phyloP scores from a whole-genome alignment of 1,284 basidiomycete genomes.

The Heliocybe sulcata region DNA sequence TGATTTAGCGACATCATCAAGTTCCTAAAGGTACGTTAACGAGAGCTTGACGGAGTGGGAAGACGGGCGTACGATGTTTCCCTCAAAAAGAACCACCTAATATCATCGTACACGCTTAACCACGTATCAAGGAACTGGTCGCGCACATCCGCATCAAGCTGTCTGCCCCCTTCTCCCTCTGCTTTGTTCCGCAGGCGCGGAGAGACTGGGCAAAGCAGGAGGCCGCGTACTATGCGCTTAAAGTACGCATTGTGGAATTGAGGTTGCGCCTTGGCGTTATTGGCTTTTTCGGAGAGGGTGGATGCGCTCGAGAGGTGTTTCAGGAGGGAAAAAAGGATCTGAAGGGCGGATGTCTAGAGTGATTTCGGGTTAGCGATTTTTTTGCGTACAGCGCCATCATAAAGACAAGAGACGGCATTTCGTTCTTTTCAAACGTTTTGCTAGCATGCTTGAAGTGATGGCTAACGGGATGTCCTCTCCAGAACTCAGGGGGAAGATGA shows the following conservation, averaged over 20 bases:
- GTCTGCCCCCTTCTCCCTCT: constrained; percentile 20
- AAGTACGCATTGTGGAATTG: constrained; percentile 71
- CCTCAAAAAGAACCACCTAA: constrained; percentile 90
- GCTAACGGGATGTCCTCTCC: no score
- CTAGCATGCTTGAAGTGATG: no score
- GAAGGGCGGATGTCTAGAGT: constrained; percentile 61
- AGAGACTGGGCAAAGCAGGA: constrained; percentile 59
- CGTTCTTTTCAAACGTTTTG: no score
- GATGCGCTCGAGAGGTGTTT: constrained; percentile 68
- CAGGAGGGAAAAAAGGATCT: constrained; percentile 77
- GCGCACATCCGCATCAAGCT: constrained; percentile 50
- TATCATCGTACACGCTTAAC: constrained; percentile 81
- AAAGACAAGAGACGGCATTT: no score
- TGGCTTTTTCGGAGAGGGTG: constrained; percentile 29
- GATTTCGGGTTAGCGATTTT: constrained; percentile 5
- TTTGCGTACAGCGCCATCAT: no score
- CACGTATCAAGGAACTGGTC: constrained; percentile 62
- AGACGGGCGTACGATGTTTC: constrained; percentile 61
- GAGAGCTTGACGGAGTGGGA: constrained; percentile 16
- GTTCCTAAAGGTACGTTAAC: constrained; percentile 16
- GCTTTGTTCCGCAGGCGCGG: constrained; percentile 20
- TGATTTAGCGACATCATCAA: neutral
- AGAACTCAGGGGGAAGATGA: no score
- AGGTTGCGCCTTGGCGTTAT: constrained; percentile 27
- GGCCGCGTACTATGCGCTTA: constrained; percentile 50